phyloP scores from a whole-genome alignment of 2,329 filamentous ascomycete genomes.

The Sclerotinia trifoliorum region DNA sequence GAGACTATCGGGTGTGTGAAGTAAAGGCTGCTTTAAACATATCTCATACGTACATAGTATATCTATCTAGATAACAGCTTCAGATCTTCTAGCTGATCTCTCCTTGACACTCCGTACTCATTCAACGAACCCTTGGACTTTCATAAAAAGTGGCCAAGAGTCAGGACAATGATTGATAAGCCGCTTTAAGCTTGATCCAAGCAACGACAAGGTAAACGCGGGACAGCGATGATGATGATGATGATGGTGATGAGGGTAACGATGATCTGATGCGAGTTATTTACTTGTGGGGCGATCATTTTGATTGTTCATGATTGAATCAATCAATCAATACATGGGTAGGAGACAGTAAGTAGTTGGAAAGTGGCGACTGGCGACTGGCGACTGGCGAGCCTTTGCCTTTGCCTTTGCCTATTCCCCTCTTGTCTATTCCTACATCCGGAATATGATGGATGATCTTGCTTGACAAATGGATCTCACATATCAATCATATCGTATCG shows the following conservation, averaged over 20 bases:
- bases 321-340: background rate
- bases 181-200: background rate
- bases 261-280: conserved; percentile 13
- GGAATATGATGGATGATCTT: conserved; percentile 9
- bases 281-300: background rate
- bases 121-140: background rate
- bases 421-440: background rate
- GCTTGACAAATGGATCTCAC: conserved; percentile 9
- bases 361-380: background rate
- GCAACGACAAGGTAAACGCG: background rate
- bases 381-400: too few relatives aligned
- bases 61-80: background rate
- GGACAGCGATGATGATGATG: background rate
- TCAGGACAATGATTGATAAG: conserved; percentile 1
- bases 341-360: background rate
- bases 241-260: background rate
- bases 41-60: background rate
- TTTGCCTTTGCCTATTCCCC: too few relatives aligned
- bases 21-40: background rate
- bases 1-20: background rate
- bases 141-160: background rate
- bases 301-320: background rate
- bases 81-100: background rate
- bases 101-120: background rate
- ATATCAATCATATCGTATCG: background rate